Evolutionary conservation across 2,329 filamentous ascomycete genomes (phyloP).

Genomic region (Penicillium rolfsii): DNA sequence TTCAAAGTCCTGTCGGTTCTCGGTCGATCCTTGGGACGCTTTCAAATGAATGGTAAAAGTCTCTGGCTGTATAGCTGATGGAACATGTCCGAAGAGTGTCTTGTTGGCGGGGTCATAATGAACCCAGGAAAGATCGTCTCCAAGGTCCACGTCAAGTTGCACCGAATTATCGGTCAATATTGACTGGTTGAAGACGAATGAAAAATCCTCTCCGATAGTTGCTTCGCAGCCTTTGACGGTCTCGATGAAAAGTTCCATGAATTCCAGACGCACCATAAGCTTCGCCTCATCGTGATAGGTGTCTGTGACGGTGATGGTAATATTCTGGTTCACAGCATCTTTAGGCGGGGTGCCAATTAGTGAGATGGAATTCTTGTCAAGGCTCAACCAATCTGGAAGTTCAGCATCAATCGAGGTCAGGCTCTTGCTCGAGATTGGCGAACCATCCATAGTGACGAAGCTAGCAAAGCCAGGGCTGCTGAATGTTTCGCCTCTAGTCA

Average conservation of each 20-base stretch:
- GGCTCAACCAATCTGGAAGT: conserved; percentile 69
- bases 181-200: conserved; percentile 51
- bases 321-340: conserved; percentile 62
- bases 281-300: conserved; percentile 62
- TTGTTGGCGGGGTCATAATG: conserved; percentile 51
- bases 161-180: conserved; percentile 48
- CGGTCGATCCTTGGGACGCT: conserved; percentile 43
- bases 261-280: conserved; percentile 56
- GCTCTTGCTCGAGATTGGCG: conserved; percentile 53
- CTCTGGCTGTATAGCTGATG: conserved; percentile 43
- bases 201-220: conserved; percentile 54
- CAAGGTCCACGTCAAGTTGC: conserved; percentile 50
- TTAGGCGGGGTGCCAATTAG: conserved; percentile 67
- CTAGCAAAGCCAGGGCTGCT: conserved; percentile 57
- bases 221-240: conserved; percentile 52
- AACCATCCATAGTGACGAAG: conserved; percentile 62
- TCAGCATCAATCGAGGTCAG: conserved; percentile 57
- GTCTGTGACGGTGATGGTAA: conserved; percentile 65
- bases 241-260: conserved; percentile 49
- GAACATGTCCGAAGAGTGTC: conserved; percentile 55
- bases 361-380: conserved; percentile 64
- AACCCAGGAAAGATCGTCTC: conserved; percentile 51
- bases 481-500: conserved; percentile 57
- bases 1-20: conserved; percentile 51
- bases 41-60: conserved; percentile 50